These are phyloP conservation scores for Linderniella brevidens DNA, from an alignment of 257 asterid genomes.

Conservation along the genomic window DNA sequence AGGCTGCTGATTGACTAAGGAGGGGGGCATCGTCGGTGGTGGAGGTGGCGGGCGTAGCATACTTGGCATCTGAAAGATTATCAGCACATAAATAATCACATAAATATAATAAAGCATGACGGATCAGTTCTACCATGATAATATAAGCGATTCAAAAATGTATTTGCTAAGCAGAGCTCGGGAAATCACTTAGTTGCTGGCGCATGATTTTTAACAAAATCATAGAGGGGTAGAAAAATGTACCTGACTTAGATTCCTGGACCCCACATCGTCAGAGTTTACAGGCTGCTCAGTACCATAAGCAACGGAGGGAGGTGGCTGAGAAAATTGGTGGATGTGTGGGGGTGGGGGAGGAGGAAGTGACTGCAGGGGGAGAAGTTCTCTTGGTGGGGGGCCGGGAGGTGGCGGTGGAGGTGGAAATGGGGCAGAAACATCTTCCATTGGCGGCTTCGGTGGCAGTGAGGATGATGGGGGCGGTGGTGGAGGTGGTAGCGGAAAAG, in stretches of 20 bases:
- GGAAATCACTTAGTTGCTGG: neutral
- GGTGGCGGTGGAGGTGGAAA: conserved; percentile 78
- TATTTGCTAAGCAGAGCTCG: no score
- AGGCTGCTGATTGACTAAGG: conserved; percentile 18
- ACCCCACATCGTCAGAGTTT: conserved; percentile 30
- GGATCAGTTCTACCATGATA: no score
- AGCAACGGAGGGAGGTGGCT: conserved; percentile 62
- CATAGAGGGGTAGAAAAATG: neutral
- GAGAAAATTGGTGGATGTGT: conserved; percentile 34
- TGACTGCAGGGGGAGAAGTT: conserved; percentile 28
- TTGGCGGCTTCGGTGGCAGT: conserved; percentile 56
- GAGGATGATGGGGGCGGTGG: conserved; percentile 94
- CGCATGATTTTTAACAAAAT: neutral
- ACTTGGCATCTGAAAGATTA: conserved; percentile 30
- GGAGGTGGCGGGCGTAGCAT: conserved; percentile 71
- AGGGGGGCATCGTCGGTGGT: conserved; percentile 32
- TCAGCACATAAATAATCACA: conserved; percentile 7
- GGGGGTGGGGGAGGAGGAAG: conserved; percentile 64
- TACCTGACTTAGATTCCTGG: conserved; percentile 50
- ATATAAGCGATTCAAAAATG: no score
- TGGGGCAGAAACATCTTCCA: conserved; percentile 22
- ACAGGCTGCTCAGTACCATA: conserved; percentile 32
- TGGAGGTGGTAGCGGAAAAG: conserved; percentile 48
- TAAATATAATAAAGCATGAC: no score
- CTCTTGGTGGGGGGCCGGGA: conserved; percentile 90